A percentile compares a stretch with the other conserved stretches of the same genome.
These are phyloP conservation scores for Gossypium lobatum DNA, from an alignment of 441 rosid genomes.

Conservation along the genomic window DNA sequence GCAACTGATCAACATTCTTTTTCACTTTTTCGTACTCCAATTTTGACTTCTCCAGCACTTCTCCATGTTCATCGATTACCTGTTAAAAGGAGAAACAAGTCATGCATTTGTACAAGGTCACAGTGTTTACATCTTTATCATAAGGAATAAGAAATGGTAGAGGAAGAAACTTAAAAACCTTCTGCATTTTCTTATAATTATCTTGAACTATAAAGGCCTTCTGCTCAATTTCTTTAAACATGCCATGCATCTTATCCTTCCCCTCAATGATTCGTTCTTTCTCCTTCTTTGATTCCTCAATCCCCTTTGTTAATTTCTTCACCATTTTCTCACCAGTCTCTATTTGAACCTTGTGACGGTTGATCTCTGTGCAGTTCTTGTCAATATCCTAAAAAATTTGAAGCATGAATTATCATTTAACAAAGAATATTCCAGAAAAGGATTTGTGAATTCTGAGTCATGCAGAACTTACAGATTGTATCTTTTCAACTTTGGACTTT, in stretches of 20 bases:
- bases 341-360: constrained; percentile 82
- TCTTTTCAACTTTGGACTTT: constrained; percentile 70
- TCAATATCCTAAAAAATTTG: constrained; percentile 62
- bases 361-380: constrained; percentile 75
- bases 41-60: constrained; percentile 60
- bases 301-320: constrained; percentile 78
- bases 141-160: neutral
- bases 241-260: constrained; percentile 54
- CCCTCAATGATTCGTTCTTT: constrained; percentile 60
- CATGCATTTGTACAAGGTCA: constrained; percentile 1
- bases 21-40: constrained; percentile 61
- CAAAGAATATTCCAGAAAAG: neutral
- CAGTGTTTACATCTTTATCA: neutral
- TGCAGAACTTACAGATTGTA: constrained; percentile 69
- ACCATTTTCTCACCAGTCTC: constrained; percentile 83
- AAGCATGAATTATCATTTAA: constrained; percentile 17
- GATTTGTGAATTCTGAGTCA: constrained; percentile 12
- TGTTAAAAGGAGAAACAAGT: constrained; percentile 24
- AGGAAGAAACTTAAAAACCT: constrained; percentile 34
- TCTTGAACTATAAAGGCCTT: constrained; percentile 86
- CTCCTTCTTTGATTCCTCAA: constrained; percentile 77
- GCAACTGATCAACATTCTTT: constrained; percentile 69
- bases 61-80: constrained; percentile 80
- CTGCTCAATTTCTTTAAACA: constrained; percentile 68
- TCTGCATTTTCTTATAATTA: constrained; percentile 60